Base-by-base conservation (phyloP, 1,139 yeast species). In the Geotrichum phurueaensis region DNA sequence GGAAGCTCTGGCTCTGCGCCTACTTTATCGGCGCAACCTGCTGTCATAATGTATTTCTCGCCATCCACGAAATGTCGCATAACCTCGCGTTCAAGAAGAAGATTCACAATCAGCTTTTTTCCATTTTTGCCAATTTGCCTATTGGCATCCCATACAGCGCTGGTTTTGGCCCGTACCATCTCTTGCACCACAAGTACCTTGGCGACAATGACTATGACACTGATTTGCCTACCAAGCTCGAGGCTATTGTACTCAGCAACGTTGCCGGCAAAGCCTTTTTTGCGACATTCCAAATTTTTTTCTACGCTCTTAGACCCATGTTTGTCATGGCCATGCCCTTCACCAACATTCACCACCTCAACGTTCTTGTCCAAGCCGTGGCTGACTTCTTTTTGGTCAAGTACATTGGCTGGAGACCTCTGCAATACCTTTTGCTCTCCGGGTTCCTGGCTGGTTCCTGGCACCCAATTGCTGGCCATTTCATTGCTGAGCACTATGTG, bases 391-490 rank as follows among this genome's bases (percentile, higher is more conserved):
- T 84, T 25, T 76, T 90, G 66, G 82, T 88, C 33, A 76, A 72
- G 29, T 67, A 65, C 62, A 84, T 87, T 82, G 95, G 96, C 0
- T 74, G 80, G 78, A 81, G 83, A 64, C 75, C 95, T 0, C 74
- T 88, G 58, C 73, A 77, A 55, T 91, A 91, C 72, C 82, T 91
- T 66, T 71, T 90, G 52, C 77, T 87, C 74, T 86, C 94, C 57
- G 86, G 96, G 0, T 89, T 91, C 71, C 77, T 91, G 60, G 96
- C 97, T 0, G 97, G 97, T 1, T 89, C 96, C 0, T 79, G 89
- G 70, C 97, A 91, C 70, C 97, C 97, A 39, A 86, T 91, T 67
- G 96, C 97, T 1, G 97, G 97, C 20, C 97, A 91, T 75, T 91
- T 91, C 74, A 89, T 91, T 66, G 96, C 97, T 7, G 97, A 91